phyloP scores from a whole-genome alignment of 768 basidiomycete genomes.

The Termitomyces bulborhizus region DNA sequence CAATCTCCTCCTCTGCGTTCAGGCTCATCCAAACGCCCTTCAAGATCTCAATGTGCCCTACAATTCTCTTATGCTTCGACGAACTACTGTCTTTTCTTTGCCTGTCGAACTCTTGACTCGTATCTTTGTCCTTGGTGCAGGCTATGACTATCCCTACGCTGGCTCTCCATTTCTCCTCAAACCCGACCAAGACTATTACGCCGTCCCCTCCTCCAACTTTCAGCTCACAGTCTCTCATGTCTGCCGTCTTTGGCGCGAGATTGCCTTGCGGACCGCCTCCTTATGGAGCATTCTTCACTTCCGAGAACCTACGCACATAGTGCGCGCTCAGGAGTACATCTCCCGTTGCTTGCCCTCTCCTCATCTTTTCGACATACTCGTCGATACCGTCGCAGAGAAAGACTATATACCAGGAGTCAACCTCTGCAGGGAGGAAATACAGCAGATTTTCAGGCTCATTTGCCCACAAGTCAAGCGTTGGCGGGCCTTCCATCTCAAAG shows the following conservation, averaged over 20 bases:
- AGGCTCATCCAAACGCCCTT: conserved; percentile 4
- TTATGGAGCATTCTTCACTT: conserved; percentile 57
- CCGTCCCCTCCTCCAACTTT: conserved; percentile 37
- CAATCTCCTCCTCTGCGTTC: conserved; percentile 7
- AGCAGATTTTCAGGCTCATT: conserved; percentile 36
- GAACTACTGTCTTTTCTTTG: conserved; percentile 34
- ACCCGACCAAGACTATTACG: conserved; percentile 35
- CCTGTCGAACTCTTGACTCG: conserved; percentile 55
- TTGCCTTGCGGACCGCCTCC: conserved; percentile 42
- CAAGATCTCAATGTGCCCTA: not conserved
- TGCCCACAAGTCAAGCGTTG: conserved; percentile 43
- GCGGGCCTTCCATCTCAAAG: conserved; percentile 55
- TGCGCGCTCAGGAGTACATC: conserved; percentile 41
- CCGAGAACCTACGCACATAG: conserved; percentile 42
- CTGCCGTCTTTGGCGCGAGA: conserved; percentile 48
- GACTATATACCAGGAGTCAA: conserved; percentile 46
- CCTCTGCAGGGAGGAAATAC: conserved; percentile 46
- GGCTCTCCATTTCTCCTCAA: conserved; percentile 45
- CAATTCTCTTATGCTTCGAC: conserved; percentile 11
- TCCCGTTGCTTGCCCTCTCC: conserved; percentile 20
- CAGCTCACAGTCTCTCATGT: conserved; percentile 55
- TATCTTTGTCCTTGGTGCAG: conserved; percentile 50
- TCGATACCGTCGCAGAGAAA: conserved; percentile 46
- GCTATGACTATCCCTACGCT: conserved; percentile 35
- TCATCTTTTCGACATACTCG: conserved; percentile 43